phyloP scores from a whole-genome alignment of 106 monocot genomes.

The Platanthera zijinensis region DNA sequence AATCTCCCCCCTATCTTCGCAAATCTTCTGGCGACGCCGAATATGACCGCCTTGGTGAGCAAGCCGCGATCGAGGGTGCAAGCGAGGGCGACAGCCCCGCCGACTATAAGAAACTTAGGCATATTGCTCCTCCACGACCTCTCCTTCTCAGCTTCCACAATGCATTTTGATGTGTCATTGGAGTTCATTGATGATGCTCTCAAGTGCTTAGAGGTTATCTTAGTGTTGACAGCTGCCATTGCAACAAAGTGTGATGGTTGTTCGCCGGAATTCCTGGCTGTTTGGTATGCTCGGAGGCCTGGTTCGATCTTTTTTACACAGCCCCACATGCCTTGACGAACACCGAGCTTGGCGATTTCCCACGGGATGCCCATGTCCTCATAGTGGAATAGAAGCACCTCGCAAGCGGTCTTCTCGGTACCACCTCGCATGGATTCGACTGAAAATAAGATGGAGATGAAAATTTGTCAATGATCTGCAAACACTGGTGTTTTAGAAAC shows the following conservation, averaged over 20 bases:
- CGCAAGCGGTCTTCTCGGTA: conserved; percentile 57
- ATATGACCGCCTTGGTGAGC: conserved; percentile 81
- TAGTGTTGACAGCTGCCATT: conserved; percentile 46
- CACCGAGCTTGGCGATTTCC: conserved; percentile 81
- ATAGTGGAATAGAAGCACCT: conserved; percentile 87
- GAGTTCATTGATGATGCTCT: conserved; percentile 22
- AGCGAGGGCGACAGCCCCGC: conserved; percentile 68
- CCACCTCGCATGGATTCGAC: conserved; percentile 58
- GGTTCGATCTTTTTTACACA: conserved; percentile 79
- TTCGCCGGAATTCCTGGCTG: conserved; percentile 19
- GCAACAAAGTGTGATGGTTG: conserved; percentile 25
- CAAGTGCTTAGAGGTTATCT: conserved; percentile 23
- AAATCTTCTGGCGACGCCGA: conserved; percentile 82
- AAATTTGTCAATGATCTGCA: background rate
- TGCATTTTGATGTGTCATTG: conserved; percentile 17
- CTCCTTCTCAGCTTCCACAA: conserved; percentile 21
- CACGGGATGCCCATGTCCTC: conserved; percentile 96
- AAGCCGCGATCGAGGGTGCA: conserved; percentile 71
- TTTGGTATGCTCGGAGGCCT: conserved; percentile 71
- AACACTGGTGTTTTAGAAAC: background rate
- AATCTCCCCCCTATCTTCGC: conserved; percentile 38
- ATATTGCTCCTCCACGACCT: conserved; percentile 26
- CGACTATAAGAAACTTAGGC: conserved; percentile 52
- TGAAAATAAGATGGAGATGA: conserved; percentile 14
- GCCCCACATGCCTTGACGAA: conserved; percentile 95